A percentile compares a stretch with the other conserved stretches of the same genome.
phyloP scores from a whole-genome alignment of 202 grass and related monocot genomes.

The Alloteropsis angusta region DNA sequence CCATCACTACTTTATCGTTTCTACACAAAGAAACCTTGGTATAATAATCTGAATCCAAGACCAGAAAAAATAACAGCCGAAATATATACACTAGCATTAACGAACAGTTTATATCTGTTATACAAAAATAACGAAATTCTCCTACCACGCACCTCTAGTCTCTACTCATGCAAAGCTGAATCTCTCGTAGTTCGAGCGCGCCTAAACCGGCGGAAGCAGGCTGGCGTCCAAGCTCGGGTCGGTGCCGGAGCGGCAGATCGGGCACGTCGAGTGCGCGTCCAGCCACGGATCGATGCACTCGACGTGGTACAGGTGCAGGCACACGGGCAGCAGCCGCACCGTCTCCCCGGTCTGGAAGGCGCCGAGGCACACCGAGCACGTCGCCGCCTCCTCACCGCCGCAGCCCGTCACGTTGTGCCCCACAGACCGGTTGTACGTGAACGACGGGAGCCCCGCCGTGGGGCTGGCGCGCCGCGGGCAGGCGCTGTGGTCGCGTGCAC shows the following conservation, averaged over 20 bases:
- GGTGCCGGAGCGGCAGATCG: constrained; percentile 19
- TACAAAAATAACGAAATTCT: not conserved
- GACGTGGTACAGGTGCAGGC: constrained; percentile 30
- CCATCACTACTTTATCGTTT: not conserved
- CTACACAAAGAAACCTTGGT: not conserved
- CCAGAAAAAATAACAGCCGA: not conserved
- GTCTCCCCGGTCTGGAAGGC: constrained; percentile 21
- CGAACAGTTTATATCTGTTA: not conserved
- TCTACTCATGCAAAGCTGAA: not conserved
- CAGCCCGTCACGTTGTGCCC: not conserved
- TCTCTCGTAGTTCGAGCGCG: too few species aligned
- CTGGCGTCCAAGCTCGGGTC: not conserved
- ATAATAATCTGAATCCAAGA: not conserved
- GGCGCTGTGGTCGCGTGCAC: too few species aligned
- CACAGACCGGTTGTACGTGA: constrained; percentile 19
- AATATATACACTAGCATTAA: not conserved
- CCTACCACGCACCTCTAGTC: not conserved
- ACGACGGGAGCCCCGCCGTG: constrained; percentile 7
- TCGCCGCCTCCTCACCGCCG: not conserved
- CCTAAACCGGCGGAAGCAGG: not conserved
- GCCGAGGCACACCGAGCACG: constrained; percentile 30
- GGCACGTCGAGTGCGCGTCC: constrained; percentile 33
- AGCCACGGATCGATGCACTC: constrained; percentile 42
- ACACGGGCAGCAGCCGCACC: constrained; percentile 32
- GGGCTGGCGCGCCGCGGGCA: not conserved